Evolutionary conservation across 2,329 filamentous ascomycete genomes (phyloP).

Genomic region (Talaromyces sp.): DNA sequence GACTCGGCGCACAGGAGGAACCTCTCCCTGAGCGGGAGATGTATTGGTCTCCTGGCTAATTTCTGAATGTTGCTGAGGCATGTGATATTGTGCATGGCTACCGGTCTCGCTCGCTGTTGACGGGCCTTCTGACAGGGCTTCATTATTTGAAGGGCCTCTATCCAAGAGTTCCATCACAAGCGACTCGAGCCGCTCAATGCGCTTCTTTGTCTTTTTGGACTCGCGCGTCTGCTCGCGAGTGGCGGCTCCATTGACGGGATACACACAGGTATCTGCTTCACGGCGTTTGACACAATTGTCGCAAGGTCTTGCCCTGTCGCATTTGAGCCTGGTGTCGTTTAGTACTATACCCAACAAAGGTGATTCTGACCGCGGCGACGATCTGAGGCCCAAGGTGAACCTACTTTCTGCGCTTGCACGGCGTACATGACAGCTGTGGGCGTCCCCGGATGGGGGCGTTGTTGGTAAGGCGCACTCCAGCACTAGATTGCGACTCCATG

Average conservation of each 20-base stretch:
- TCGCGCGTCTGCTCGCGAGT: slow-evolving; percentile 18
- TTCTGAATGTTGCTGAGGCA: neutral
- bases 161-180: slow-evolving; percentile 19
- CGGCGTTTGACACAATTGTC: slow-evolving; percentile 19
- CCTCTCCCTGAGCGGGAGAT: neutral
- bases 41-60: neutral
- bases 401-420: slow-evolving; percentile 20
- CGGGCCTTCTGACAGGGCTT: slow-evolving; percentile 10
- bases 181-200: slow-evolving; percentile 17
- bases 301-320: slow-evolving; percentile 16
- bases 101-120: slow-evolving; percentile 7
- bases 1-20: slow-evolving; percentile 11
- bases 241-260: slow-evolving; percentile 15
- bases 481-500: slow-evolving; percentile 10
- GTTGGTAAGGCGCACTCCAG: slow-evolving; percentile 8
- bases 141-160: neutral
- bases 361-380: neutral
- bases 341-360: neutral
- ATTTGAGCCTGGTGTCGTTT: slow-evolving; percentile 15
- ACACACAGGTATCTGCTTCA: slow-evolving; percentile 16
- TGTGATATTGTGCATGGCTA: slow-evolving; percentile 8
- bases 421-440: slow-evolving; percentile 19
- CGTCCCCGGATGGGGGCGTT: slow-evolving; percentile 15
- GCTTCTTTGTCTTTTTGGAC: slow-evolving; percentile 19
- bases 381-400: neutral